Conservation (phyloP, 2,329 filamentous ascomycete genomes). For the Trichoderma sp. region DNA sequence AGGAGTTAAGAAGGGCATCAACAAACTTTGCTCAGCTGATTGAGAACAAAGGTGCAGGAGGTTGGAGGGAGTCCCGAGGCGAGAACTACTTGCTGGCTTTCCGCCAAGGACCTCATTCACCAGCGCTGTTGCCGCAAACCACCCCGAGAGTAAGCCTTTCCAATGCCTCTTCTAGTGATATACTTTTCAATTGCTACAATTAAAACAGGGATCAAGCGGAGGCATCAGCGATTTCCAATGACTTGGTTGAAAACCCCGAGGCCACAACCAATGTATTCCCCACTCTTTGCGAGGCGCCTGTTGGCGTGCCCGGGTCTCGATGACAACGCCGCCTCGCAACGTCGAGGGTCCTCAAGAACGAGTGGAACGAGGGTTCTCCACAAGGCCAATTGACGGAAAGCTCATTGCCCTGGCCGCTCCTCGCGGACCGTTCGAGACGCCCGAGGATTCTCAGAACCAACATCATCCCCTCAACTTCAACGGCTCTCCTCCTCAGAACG, state of each 20-base stretch:
- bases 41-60: constrained; percentile 67
- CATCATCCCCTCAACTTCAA: constrained; percentile 74
- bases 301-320: constrained; percentile 76
- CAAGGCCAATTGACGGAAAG: constrained; percentile 84
- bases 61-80: constrained; percentile 76
- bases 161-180: not conserved
- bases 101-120: constrained; percentile 76
- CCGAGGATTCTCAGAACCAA: constrained; percentile 62
- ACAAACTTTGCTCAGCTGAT: constrained; percentile 78
- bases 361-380: constrained; percentile 79
- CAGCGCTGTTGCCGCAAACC: constrained; percentile 70
- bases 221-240: constrained; percentile 71
- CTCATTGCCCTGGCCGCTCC: constrained; percentile 74
- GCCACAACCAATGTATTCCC: constrained; percentile 66
- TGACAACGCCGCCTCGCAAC: constrained; percentile 61
- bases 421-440: constrained; percentile 70
- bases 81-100: constrained; percentile 82
- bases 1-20: constrained; percentile 70
- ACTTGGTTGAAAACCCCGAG: constrained; percentile 70
- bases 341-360: constrained; percentile 77
- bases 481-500: constrained; percentile 50
- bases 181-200: not conserved
- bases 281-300: constrained; percentile 77
- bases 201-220: constrained; percentile 61
- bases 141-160: constrained; percentile 62